Evolutionary conservation across 1,139 yeast genomes (phyloP), one percentile per base, ranked within the genome.

Genomic region (Yamadazyma diospyri): DNA sequence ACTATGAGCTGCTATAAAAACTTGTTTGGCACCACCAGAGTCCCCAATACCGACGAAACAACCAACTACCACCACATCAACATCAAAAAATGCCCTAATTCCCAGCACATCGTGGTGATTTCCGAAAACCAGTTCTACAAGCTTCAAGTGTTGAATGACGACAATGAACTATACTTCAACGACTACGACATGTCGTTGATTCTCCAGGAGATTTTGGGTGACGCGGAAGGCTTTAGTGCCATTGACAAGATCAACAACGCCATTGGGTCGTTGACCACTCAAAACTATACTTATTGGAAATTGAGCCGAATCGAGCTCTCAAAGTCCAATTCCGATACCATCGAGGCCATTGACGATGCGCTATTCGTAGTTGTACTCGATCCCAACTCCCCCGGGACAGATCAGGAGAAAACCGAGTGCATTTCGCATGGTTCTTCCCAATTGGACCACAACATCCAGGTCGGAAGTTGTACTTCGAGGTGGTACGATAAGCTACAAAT

Each of bases 401-500:
- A 76, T 35, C 71, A 68, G 28, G 75, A 70, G 19, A 70, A 70
- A 41, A 57, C 69, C 2, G 38, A 53, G 23, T 53, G 54, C 14
- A 72, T 82, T 11, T 72, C 81, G 20, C 83, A 81, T 50, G 94
- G 94, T 16, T 71, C 83, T 3, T 70, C 83, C 1, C 57, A 59
- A 23, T 69, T 81, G 36, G 69, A 76, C 29, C 63, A 63, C 15
- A 61, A 70, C 19, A 64, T 77, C 33, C 92, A 83, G 55, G 61
- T 70, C 10, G 94, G 94, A 13, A 76, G 87, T 2, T 83, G 92
- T 60, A 76, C 81, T 13, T 79, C 84, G 9, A 65, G 94, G 47
- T 82, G 89, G 85, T 82, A 81, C 50, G 94, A 83, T 53, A 83
- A 83, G 51, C 57, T 83, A 34, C 89, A 82, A 51, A 51, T 83